Conservation (phyloP, 768 basidiomycete species). For the Mycena amicta region DNA sequence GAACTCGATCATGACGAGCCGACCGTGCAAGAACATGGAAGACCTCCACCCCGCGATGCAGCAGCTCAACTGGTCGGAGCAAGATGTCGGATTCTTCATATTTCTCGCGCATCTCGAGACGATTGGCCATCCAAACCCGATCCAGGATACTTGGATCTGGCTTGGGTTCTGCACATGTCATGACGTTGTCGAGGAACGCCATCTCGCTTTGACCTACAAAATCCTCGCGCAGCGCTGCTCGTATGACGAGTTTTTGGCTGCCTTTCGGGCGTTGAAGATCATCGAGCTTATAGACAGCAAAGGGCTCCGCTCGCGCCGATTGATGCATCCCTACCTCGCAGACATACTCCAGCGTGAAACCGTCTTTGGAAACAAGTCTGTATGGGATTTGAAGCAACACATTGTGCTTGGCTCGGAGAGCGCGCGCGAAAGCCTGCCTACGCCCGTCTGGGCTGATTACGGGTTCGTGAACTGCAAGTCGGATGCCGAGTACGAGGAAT, state of each 20-base stretch:
- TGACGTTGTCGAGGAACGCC: constrained; percentile 12
- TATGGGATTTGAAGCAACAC: constrained; percentile 41
- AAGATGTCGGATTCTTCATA: constrained; percentile 2
- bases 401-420: constrained; percentile 14
- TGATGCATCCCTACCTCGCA: constrained; percentile 22
- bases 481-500: constrained; percentile 25
- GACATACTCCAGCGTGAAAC: constrained; percentile 29
- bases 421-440: constrained; percentile 2
- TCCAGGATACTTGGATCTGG: constrained; percentile 12
- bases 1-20: constrained; percentile 1
- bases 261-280: constrained; percentile 28
- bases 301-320: constrained; percentile 11
- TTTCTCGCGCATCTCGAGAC: background rate
- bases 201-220: constrained; percentile 23
- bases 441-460: constrained; percentile 31
- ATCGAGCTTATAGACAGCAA: constrained; percentile 30
- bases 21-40: background rate
- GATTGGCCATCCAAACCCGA: constrained; percentile 8
- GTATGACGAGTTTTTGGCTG: constrained; percentile 37
- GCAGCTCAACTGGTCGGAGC: background rate
- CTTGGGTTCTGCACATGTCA: constrained; percentile 26
- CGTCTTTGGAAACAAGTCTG: constrained; percentile 26
- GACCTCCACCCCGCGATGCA: background rate
- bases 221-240: constrained; percentile 31
- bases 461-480: constrained; percentile 38